Conservation (phyloP, 176 grass and related monocot genomes). For the Melocanna baccifera region DNA sequence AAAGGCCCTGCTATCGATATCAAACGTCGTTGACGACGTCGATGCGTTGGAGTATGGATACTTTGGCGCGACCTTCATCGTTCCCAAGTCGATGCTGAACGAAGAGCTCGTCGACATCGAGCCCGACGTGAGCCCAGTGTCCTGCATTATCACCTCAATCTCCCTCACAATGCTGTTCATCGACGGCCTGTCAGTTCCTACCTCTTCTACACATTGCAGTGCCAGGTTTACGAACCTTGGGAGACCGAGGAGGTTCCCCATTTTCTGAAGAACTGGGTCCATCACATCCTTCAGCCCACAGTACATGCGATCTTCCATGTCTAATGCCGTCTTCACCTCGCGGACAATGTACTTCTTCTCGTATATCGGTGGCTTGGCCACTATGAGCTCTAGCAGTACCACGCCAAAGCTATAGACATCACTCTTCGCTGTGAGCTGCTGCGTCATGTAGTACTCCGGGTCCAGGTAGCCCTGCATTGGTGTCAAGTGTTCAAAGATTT, state of each 20-base stretch:
- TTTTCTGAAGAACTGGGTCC: conserved; percentile 51
- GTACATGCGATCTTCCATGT: conserved; percentile 43
- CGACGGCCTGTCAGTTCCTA: conserved; percentile 28
- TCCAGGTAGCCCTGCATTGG: conserved; percentile 76
- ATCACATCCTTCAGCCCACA: conserved; percentile 64
- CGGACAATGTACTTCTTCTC: conserved; percentile 61
- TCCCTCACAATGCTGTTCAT: conserved; percentile 69
- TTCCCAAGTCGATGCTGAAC: conserved; percentile 32
- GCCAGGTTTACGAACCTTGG: conserved; percentile 54
- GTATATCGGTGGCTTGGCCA: conserved; percentile 53
- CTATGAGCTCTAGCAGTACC: conserved; percentile 68
- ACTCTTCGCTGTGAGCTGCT: conserved; percentile 80
- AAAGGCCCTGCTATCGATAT: conserved; percentile 58
- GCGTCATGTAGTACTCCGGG: conserved; percentile 84
- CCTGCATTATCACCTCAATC: conserved; percentile 68
- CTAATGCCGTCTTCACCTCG: conserved; percentile 56
- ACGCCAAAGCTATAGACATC: conserved; percentile 90
- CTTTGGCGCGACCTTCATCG: not conserved
- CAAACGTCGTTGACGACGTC: conserved; percentile 26
- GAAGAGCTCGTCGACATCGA: conserved; percentile 42
- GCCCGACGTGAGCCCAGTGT: conserved; percentile 41
- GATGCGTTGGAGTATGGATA: conserved; percentile 38
- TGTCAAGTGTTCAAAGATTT: not conserved
- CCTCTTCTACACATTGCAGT: conserved; percentile 46
- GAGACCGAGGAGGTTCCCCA: conserved; percentile 37